Evolutionary conservation across 2,329 filamentous ascomycete genomes (phyloP), one percentile per base, ranked within the genome.

Genomic region (Phaeosphaeria sp.): DNA sequence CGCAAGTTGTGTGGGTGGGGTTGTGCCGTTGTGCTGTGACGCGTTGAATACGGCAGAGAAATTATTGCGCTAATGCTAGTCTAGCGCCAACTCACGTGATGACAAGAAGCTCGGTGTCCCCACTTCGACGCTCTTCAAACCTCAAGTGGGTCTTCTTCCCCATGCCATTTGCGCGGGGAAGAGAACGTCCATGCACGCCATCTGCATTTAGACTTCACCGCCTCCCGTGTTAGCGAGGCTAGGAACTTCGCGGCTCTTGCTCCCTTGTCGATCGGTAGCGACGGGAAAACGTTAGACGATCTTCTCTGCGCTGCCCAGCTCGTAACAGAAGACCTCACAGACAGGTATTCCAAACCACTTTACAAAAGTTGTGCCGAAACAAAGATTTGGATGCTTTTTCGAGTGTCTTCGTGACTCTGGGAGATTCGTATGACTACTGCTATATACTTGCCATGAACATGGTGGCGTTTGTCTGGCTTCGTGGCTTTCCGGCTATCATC

Each of bases 261-360:
- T 36, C 47, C 48, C 56, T 50, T 58, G 21, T 58, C 58, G 55
- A 61, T 39, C 17, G 15, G 11, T 44, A 9, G n/a, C 44, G 44
- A 6, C 13, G 21, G 55, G 58, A 45, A 63, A 57, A 61, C 53
- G 55, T 59, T 64, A 61, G 56, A 64, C 53, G 58, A 59, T 59
- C 33, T 18, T 36, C 33, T 11, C 18, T 17, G 36, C 11, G 18
- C 20, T 45, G n/a, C 39, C 36, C 30, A 36, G 30, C 30, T 36
- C 30, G 30, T 13, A 13, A 36, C 30, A 13, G 30, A 7, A 6
- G 30, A 13, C 30, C 11, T 36, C 30, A 36, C 30, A 36, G 30
- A n/a, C n/a, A n/a, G n/a, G n/a, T n/a, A n/a, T n/a, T n/a, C n/a
- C n/a, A n/a, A n/a, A n/a, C n/a, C n/a, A n/a, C n/a, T n/a, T n/a